Conservation (phyloP, 2,329 filamentous ascomycete genomes). For the Cladophialophora chaetospira region DNA sequence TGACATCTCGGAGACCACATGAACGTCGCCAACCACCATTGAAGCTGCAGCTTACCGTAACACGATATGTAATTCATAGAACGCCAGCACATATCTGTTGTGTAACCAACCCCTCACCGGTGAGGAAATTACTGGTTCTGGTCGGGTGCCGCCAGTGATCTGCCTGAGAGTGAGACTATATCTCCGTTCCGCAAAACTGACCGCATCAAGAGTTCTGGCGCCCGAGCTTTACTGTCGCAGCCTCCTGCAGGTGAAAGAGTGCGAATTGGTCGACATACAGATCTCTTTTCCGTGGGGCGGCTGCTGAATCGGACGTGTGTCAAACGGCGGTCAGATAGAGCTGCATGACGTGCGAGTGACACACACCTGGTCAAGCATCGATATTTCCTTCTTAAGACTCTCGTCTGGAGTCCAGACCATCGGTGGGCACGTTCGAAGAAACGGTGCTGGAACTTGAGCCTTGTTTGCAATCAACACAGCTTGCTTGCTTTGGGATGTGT, state of each 20-base stretch:
- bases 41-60: not conserved
- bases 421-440: not conserved
- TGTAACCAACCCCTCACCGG: conserved; percentile 13
- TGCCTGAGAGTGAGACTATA: no score
- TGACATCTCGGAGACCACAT: conserved; percentile 4
- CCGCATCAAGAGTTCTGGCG: no score
- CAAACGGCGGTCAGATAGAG: conserved; percentile 23
- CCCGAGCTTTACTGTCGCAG: no score
- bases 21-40: conserved; percentile 5
- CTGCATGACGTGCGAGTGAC: conserved; percentile 16
- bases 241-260: not conserved
- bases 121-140: conserved; percentile 6
- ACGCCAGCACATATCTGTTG: conserved; percentile 10
- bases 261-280: not conserved
- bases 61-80: not conserved
- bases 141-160: not conserved
- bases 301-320: not conserved
- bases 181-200: not conserved
- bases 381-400: not conserved
- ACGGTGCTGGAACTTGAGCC: not conserved
- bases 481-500: conserved; percentile 4
- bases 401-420: conserved; percentile 4
- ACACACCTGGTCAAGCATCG: not conserved
- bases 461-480: not conserved
- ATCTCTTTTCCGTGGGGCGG: not conserved